Evolutionary conservation across 768 basidiomycete species (phyloP), one percentile per base, ranked within the genome.

Genomic region (Rhodotorula toruloides): DNA sequence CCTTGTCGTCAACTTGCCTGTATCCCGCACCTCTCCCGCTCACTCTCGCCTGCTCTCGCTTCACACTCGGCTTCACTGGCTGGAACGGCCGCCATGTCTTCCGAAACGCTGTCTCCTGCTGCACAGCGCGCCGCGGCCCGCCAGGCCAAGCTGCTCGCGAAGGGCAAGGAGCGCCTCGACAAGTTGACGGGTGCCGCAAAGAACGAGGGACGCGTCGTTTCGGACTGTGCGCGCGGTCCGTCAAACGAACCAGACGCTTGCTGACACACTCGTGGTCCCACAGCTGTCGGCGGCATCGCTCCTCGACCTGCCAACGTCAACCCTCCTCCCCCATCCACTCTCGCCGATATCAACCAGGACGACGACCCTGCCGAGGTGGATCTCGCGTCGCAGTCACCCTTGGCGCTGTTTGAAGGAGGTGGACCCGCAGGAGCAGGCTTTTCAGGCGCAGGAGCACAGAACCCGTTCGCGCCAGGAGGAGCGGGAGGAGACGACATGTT

Each of bases 291-390:
- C 12, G 61, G 65, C 37, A 44, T 58, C 9, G 37, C 55, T 2
- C 39, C 46, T 13, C 42, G 39, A 1, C 47, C 44, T 34, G 31
- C 31, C 16, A 21, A 43, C 14, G 9, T 25, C 32, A 37, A 63
- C 5, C 60, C 67, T 3, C 53, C 42, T 0, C 21, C 63, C 13
- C 54, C 60, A 5, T 31, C 43, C 25, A 56, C 60, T 0, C 49
- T 65, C 44, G 37, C 48, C 36, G 70, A 63, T 34, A n/a, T 61
- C 58, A 67, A 67, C 61, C 48, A 48, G 29, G 47, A 53, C 46
- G 70, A 67, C 37, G 70, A 71, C 52, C 70, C 70, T 29, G 65
- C 56, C 22, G 70, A 71, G 43, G 39, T 71, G 32, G 70, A 71
- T 34, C 54, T 71, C 36, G 69, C 52, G 1, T 14, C 64, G 5